Base-by-base conservation (phyloP, 176 grass and related monocot genomes). In the Oryza glaberrima region DNA sequence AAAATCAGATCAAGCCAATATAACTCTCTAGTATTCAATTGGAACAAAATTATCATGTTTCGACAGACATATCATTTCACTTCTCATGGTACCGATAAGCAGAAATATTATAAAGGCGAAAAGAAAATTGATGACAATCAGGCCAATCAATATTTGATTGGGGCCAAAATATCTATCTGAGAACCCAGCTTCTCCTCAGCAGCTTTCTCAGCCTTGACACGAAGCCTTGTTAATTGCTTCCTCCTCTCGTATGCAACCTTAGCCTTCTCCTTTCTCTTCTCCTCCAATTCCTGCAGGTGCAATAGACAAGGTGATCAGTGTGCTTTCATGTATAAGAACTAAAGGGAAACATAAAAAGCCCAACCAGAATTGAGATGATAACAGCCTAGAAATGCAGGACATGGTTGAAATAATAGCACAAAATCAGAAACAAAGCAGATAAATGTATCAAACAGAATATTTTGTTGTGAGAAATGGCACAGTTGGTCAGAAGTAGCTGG, bases 171-270 rank as follows among this genome's bases (percentile, higher is more conserved):
- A 52, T 52, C 14, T 14, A 52, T 15, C 49, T 52, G 76, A 67
- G 89, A 82, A 3, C 86, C 84, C 13, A 94, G 81, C 80, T 91
- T 94, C 75, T 91, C 89, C 70, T 94, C 86, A 0, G 80, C 83
- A 7, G 54, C 82, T 79, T 88, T 90, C 86, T 94, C 86, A 63
- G 92, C 86, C 79, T 88, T 77, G 25, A 70, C 16, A 0, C 89
- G 75, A n/a, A 94, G 77, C 87, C 86, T 92, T 7, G 78, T 34
- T 9, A 90, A 81, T 35, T 92, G 81, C 87, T 92, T 94, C 84
- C 77, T 94, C 92, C 90, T 88, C 5, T 88, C 85, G 11, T 90
- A 95, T 4, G 88, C 69, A 14, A 92, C 82, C 51, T 84, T 74
- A 0, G 82, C 82, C 40, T 77, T 92, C 75, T 88, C 77, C 79